A percentile compares a stretch with the other conserved stretches of the same genome.
Conservation (phyloP, 2,329 filamentous ascomycete species). For the Colletotrichum sp. region DNA sequence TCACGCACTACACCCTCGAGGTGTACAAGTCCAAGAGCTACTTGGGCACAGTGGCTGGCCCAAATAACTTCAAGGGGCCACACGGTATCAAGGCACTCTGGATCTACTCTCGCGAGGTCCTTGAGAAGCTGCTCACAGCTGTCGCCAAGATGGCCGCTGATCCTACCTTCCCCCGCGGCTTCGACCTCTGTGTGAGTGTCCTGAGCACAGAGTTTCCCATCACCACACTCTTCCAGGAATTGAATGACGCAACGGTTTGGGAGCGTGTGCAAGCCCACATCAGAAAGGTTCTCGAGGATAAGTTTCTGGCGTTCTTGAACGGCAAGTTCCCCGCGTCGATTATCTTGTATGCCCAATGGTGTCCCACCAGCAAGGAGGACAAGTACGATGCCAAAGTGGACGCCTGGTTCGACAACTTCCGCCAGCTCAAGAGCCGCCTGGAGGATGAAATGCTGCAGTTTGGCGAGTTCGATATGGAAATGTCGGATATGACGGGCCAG, state of each 20-base stretch:
- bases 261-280: conserved; percentile 33
- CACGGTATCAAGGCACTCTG: conserved; percentile 46
- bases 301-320: conserved; percentile 39
- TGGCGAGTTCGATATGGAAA: conserved; percentile 42
- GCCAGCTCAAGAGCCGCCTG: conserved; percentile 23
- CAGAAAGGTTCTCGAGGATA: conserved; percentile 38
- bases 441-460: conserved; percentile 32
- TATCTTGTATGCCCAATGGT: conserved; percentile 54
- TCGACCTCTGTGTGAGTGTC: conserved; percentile 52
- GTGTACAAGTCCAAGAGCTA: conserved; percentile 33
- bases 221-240: conserved; percentile 38
- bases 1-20: conserved; percentile 58
- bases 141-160: conserved; percentile 51
- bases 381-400: conserved; percentile 34
- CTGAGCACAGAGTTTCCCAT: conserved; percentile 45
- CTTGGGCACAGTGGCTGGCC: not conserved
- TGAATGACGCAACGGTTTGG: conserved; percentile 30
- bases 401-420: conserved; percentile 40
- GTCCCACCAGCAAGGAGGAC: conserved; percentile 41
- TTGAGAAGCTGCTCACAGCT: conserved; percentile 42
- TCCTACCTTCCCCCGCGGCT: conserved; percentile 46
- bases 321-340: conserved; percentile 44
- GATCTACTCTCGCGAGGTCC: conserved; percentile 41
- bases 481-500: conserved; percentile 47
- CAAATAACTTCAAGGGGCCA: conserved; percentile 35